phyloP scores from a whole-genome alignment of 345 rosid species.

The Salix dunnii region DNA sequence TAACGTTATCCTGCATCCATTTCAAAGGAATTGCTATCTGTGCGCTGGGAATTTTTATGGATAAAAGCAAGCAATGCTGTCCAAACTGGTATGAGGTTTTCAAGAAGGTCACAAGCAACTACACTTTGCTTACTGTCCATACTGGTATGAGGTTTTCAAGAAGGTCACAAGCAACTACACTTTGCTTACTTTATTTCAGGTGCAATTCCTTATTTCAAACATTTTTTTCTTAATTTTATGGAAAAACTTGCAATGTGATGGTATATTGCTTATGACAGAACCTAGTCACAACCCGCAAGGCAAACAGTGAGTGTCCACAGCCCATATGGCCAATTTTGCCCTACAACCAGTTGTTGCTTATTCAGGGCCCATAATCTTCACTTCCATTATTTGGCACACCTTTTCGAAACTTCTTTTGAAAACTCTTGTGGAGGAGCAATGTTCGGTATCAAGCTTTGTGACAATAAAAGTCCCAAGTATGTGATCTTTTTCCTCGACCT shows the following conservation, averaged over 20 bases:
- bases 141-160: not conserved
- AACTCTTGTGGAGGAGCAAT: not conserved
- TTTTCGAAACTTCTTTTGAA: not conserved
- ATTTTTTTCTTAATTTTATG: not conserved
- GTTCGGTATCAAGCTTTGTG: not conserved
- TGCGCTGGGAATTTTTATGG: not conserved
- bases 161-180: not conserved
- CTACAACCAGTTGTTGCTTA: not conserved
- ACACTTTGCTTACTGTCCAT: not conserved
- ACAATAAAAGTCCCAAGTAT: not conserved
- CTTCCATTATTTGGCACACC: not conserved
- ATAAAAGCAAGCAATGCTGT: not conserved
- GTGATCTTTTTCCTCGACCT: not conserved
- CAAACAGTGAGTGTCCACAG: constrained; percentile 4
- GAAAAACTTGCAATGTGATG: constrained; percentile 4
- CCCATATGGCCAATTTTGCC: not conserved
- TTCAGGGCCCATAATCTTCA: not conserved
- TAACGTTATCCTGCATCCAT: not conserved
- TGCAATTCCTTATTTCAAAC: not conserved
- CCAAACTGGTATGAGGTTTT: not conserved
- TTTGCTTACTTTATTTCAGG: not conserved
- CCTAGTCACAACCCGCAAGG: not conserved
- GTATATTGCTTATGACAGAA: not conserved
- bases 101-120: not conserved
- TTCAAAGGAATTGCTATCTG: not conserved